Evolutionary conservation across 2,329 filamentous ascomycete species (phyloP).

Genomic region (Thermothelomyces thermophilus): DNA sequence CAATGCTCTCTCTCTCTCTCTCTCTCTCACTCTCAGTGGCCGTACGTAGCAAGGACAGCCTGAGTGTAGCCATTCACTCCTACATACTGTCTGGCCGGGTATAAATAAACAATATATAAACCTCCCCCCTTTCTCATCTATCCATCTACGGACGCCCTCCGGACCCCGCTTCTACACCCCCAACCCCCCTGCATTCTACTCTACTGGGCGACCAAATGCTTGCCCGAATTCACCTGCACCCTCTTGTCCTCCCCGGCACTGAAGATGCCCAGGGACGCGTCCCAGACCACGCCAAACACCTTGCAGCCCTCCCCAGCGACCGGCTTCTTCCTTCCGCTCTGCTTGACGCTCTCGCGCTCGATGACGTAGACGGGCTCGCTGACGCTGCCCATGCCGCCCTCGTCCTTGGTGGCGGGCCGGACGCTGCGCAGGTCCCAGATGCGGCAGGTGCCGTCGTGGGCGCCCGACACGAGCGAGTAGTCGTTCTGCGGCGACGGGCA

Average conservation of each 20-base stretch:
- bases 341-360: slow-evolving; percentile 57
- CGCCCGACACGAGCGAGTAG: slow-evolving; percentile 81
- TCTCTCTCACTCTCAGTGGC: too few species aligned
- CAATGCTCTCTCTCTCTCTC: too few species aligned
- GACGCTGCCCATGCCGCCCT: slow-evolving; percentile 55
- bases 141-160: background rate
- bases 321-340: slow-evolving; percentile 48
- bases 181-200: background rate
- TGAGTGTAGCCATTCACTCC: too few species aligned
- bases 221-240: slow-evolving; percentile 80
- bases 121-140: background rate
- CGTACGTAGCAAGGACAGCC: too few species aligned
- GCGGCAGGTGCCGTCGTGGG: slow-evolving; percentile 84
- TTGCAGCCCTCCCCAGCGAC: slow-evolving; percentile 78
- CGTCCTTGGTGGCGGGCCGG: slow-evolving; percentile 51
- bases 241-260: slow-evolving; percentile 89
- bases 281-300: slow-evolving; percentile 85
- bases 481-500: slow-evolving; percentile 55
- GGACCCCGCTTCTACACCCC: too few species aligned
- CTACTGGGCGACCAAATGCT: slow-evolving; percentile 38
- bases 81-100: slow-evolving; percentile 1
- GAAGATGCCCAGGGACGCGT: slow-evolving; percentile 73
- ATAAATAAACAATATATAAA: too few species aligned
- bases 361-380: slow-evolving; percentile 71
- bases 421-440: slow-evolving; percentile 87